Base-by-base conservation (phyloP, 257 asterid species). In the Penstemon davidsonii region DNA sequence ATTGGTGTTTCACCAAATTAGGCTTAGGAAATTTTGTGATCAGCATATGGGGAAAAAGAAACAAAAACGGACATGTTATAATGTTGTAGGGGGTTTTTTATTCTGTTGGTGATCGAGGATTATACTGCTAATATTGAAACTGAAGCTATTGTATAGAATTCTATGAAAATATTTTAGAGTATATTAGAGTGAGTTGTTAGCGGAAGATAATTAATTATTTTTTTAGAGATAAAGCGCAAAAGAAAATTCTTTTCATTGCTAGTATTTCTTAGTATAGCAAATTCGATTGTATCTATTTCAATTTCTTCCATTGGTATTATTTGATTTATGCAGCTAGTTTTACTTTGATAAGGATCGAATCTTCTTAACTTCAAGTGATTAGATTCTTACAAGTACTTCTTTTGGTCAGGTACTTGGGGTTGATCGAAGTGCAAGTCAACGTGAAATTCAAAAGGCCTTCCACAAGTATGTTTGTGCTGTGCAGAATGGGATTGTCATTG, bases 371-470 rank as follows among this genome's bases (percentile, higher is more conserved):
- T 38, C 3, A 3, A 25, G 10, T 44, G 2, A 66, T 51, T 61
- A 8, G 54, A 58, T 55, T 78, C 68, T 72, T 6, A 72, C 52
- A 10, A 40, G 6, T 6, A 42, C 5, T 56, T 71, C 25, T 61
- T 40, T n/a, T 62, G 18, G 37, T 12, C 80, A 94, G 99, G 96
- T 87, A 3, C 96, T 94, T 55, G 97, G 99, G 70, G 96, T 94
- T 52, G 97, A 91, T 68, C 78, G 73, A 65, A 85, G 67, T 7
- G 95, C 96, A 7, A 87, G 86, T 72, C 92, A 88, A 75, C 89
- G 99, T 0, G 97, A 94, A 50, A 88, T 94, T 75, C 97, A 94
- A 44, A 94, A 94, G 60, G 96, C 99, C 66, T 94, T 94, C 73
- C 99, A 94, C 88, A 93, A 90, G 97, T 93, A 88, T 7, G 94